Conservation (phyloP, 345 rosid species). For the Turritis glabra region DNA sequence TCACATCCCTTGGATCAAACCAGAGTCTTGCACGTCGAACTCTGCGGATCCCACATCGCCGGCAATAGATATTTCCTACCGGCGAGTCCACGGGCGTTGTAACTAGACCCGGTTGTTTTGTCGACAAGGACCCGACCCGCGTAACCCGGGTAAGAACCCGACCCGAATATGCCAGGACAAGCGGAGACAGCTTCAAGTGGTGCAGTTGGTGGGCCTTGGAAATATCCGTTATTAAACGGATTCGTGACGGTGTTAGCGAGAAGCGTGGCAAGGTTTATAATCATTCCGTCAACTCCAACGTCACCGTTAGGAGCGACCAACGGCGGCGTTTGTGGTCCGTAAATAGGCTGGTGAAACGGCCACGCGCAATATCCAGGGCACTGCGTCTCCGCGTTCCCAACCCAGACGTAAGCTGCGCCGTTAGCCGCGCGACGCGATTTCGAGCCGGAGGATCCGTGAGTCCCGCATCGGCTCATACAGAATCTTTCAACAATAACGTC, state of each 20-base stretch:
- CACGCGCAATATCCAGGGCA: constrained; percentile 92
- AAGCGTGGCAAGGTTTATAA: constrained; percentile 75
- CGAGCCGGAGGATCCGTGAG: constrained; percentile 50
- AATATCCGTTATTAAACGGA: constrained; percentile 76
- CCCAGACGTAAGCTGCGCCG: constrained; percentile 64
- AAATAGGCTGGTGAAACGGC: constrained; percentile 86
- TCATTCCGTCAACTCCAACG: constrained; percentile 85
- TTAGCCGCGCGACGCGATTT: constrained; percentile 31
- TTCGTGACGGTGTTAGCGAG: constrained; percentile 80
- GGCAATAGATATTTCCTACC: constrained; percentile 76
- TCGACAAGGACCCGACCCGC: constrained; percentile 62
- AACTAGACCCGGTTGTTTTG: constrained; percentile 66
- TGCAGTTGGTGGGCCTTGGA: constrained; percentile 62
- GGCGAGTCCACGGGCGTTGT: constrained; percentile 54
- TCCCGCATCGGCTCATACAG: constrained; percentile 75
- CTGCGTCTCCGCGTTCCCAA: constrained; percentile 65
- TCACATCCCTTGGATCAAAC: constrained; percentile 38
- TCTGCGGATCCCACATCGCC: constrained; percentile 90
- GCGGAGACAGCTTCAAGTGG: constrained; percentile 84
- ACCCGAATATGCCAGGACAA: constrained; percentile 72
- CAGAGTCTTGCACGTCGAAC: constrained; percentile 62
- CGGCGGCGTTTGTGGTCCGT: constrained; percentile 79
- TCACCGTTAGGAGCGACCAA: constrained; percentile 78
- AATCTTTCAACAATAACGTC: constrained; percentile 75
- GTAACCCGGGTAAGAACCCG: constrained; percentile 79